Percentiles rank a stretch among this genome's conserved stretches.
Conservation (phyloP, 805 yeast genomes). For the Myxozyma mucilagina region DNA sequence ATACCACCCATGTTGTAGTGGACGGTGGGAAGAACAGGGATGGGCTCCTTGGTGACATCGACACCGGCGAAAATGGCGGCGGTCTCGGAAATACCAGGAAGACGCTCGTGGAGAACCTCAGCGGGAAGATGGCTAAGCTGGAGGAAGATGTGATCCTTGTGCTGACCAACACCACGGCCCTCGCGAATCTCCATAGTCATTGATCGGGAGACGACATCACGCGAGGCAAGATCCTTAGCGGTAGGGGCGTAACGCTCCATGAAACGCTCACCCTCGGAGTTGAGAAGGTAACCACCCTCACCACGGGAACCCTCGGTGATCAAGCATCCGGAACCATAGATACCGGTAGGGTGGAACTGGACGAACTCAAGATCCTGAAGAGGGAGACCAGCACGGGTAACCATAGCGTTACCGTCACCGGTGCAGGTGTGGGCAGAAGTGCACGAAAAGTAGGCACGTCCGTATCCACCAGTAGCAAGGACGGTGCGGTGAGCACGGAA, state of each 20-base stretch:
- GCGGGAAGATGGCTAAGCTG: conserved; percentile 95
- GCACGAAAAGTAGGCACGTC: conserved; percentile 97
- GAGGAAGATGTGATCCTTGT: conserved; percentile 90
- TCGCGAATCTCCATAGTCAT: conserved; percentile 98
- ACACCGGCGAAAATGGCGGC: conserved; percentile 99
- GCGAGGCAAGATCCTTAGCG: conserved; percentile 96
- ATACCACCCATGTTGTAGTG: conserved; percentile 99
- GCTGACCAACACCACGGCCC: conserved; percentile 98
- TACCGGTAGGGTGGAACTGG: conserved; percentile 99
- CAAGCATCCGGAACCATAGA: conserved; percentile 97
- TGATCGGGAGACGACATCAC: conserved; percentile 98
- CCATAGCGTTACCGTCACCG: conserved; percentile 99
- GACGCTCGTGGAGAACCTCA: conserved; percentile 85
- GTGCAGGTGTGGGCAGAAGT: conserved; percentile 99
- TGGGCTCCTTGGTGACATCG: conserved; percentile 98
- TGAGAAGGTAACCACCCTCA: conserved; percentile 97
- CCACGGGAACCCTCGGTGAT: conserved; percentile 99
- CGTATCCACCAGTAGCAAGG: conserved; percentile 98
- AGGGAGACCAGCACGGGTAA: conserved; percentile 96
- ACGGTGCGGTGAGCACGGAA: conserved; percentile 96
- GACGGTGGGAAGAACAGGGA: conserved; percentile 96
- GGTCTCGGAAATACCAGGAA: conserved; percentile 99
- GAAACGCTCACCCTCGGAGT: conserved; percentile 98
- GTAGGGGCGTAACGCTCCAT: conserved; percentile 99
- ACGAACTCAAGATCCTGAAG: conserved; percentile 96